phyloP scores from a whole-genome alignment of 1,139 yeast genomes.

The Ashbya aceris region DNA sequence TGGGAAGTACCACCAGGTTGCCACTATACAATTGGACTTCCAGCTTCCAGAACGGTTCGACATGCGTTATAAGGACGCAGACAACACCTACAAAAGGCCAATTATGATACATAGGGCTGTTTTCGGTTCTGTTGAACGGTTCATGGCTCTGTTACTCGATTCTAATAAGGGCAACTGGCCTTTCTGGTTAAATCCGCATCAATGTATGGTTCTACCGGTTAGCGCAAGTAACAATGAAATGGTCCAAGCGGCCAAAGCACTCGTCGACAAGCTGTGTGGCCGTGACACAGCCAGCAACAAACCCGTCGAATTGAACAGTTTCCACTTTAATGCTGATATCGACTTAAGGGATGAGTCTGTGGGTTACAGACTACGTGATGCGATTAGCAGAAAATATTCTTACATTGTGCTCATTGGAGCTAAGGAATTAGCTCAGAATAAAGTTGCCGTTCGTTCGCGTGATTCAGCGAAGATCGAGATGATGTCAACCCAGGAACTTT shows the following conservation, averaged over 20 bases:
- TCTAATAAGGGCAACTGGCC: conserved; percentile 97
- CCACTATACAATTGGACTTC: conserved; percentile 92
- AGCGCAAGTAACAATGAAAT: conserved; percentile 51
- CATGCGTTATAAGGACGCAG: conserved; percentile 52
- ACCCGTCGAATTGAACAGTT: conserved; percentile 47
- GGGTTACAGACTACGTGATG: conserved; percentile 72
- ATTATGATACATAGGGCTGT: conserved; percentile 94
- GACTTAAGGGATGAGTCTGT: conserved; percentile 71
- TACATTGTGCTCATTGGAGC: conserved; percentile 83
- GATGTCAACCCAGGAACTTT: conserved; percentile 40
- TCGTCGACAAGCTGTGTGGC: conserved; percentile 19
- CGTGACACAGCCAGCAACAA: conserved; percentile 15
- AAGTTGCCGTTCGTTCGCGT: conserved; percentile 60
- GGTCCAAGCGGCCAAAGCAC: conserved; percentile 31
- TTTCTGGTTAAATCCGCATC: conserved; percentile 95
- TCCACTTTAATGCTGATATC: conserved; percentile 65
- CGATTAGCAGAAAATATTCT: conserved; percentile 66
- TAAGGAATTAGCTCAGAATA: conserved; percentile 55
- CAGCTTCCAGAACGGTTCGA: conserved; percentile 84
- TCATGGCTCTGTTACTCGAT: conserved; percentile 82
- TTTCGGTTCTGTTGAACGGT: conserved; percentile 88
- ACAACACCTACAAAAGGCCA: conserved; percentile 49
- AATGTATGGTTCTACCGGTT: conserved; percentile 79
- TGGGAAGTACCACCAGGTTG: conserved; percentile 84
- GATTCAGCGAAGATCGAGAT: conserved; percentile 42